Evolutionary conservation across 129 eudicot species (phyloP), one percentile per base, ranked within the genome.

Genomic region (Oenanthe sinensis): DNA sequence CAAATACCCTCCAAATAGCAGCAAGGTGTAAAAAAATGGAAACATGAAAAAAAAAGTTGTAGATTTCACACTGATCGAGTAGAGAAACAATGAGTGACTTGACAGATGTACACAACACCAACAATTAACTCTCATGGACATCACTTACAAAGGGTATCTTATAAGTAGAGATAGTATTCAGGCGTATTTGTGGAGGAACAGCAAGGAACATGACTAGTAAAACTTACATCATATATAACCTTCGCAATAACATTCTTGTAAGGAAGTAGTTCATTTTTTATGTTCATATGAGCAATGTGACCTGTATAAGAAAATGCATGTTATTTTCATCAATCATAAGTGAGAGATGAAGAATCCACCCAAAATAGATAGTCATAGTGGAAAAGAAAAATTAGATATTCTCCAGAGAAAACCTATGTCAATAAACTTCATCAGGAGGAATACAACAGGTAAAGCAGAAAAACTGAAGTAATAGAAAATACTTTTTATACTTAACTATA

Each of bases 241-340:
- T 92, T 96, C 55, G 99, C 99, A 76, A 96, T 84, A 50, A 90
- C 88, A 84, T 92, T 90, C 90, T 96, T 96, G 87, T 90, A 96
- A 15, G 93, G 90, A 81, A 89, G 99, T 44, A 92, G 90, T 74
- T 96, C 97, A 75, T 90, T 95, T 33, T 89, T 79, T 76, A 96
- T 90, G 88, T 96, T 96, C 81, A 96, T 81, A 85, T 96, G 99
- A 71, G 99, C 99, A 86, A 96, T 62, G 55, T 96, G 99, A 83
- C 99, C 99, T 96, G 99, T 84, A 96, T 26, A 82, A 26, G 81
- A 52, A 26, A 65, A 28, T 75, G 28, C 33, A 30, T 67, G 77
- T 70, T 81, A 78, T 82, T 79, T 83, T 76, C 80, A 78, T 77
- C 44, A 19, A 82, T 79, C 78, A 85, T 16, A 78, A 10, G 75